Evolutionary conservation across 2,329 filamentous ascomycete genomes (phyloP).

Genomic region (Cladophialophora yegresii): DNA sequence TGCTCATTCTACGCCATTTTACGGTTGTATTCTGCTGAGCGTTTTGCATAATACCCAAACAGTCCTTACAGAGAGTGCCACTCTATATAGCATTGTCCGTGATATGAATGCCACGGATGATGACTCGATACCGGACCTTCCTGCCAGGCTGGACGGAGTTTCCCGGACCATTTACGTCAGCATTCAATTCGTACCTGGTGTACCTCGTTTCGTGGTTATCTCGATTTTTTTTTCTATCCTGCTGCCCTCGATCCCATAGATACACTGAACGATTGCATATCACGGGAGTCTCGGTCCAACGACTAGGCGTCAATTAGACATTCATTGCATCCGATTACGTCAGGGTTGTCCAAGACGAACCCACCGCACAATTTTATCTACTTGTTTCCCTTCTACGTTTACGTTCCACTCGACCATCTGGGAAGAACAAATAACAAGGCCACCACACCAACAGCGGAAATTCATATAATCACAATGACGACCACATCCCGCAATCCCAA

Average conservation of each 20-base stretch:
- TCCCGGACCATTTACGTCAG: not conserved
- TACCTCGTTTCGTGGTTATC: not conserved
- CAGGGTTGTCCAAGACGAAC: not conserved
- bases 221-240: not conserved
- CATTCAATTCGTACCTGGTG: not conserved
- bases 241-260: not conserved
- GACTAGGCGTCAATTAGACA: not conserved
- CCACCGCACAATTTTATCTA: not conserved
- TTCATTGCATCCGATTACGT: not conserved
- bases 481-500: not conserved
- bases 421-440: too few species aligned
- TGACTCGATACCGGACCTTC: not conserved
- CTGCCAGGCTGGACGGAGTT: not conserved
- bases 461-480: too few species aligned
- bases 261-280: not conserved
- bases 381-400: not conserved
- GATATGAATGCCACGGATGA: not conserved
- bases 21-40: constrained; percentile 17
- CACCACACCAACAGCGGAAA: not conserved
- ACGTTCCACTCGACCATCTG: too few species aligned
- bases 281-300: not conserved
- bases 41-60: constrained; percentile 16
- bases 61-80: constrained; percentile 1
- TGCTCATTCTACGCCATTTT: not conserved
- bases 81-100: not conserved